Evolutionary conservation across 257 asterid genomes (phyloP), one percentile per base, ranked within the genome.

Genomic region (Jacaranda mimosifolia): DNA sequence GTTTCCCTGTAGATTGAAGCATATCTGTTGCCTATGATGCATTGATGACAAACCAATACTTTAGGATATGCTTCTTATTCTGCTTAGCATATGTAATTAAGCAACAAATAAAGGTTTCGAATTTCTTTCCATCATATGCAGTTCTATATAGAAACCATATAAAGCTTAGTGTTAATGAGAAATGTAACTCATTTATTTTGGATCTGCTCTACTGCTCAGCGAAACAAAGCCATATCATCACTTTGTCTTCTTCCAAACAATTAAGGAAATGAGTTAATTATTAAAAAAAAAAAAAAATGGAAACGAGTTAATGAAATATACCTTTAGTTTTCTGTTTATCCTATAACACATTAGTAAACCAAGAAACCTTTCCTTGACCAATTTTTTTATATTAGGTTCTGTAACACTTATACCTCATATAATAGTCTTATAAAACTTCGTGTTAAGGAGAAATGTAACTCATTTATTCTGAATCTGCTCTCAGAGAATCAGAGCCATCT

Each of bases 331-430:
- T 26, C 32, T 26, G 32, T 26, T 26, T 26, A 26, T 26, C 32
- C 32, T 0, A 26, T 26, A 26, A 26, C 32, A 26, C 32, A 26
- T 26, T 26, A 26, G 32, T 26, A 26, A 26, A 26, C 32, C 32
- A 73, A 35, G 51, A 40, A 63, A 74, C 49, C 26, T 13, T 72
- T 39, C 45, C 52, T 45, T 35, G 35, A 74, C 18, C 32, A 60
- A 11, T 42, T 42, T 43, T 26, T 72, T 40, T 8, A 56, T 32
- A 40, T 56, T 10, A 39, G 13, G 21, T 4, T 56, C 42, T 17
- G 26, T 18, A 42, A 17, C 32, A 26, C 32, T 26, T 26, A 26
- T 26, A 26, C 9, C 12, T n/a, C 6, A 56, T 19, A 56, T 4
- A n/a, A 56, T 56, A 56, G 17, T 32, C 42, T 26, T 39, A 58